These are phyloP conservation scores for Westerdykella sp. DNA, from an alignment of 2,329 filamentous ascomycete species.

Conservation along the genomic window DNA sequence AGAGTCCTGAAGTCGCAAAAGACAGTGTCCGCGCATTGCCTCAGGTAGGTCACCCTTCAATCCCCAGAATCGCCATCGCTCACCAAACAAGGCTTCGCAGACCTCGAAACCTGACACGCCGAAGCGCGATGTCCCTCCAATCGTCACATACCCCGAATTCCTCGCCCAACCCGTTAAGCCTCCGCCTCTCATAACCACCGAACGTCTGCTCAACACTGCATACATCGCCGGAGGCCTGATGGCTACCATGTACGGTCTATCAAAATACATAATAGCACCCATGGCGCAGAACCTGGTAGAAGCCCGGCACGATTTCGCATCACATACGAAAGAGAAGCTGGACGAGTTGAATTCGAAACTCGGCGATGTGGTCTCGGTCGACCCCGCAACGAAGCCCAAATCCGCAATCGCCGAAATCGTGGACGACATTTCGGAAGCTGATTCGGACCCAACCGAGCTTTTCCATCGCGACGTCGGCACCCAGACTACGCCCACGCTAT, in stretches of 20 bases:
- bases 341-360: slow-evolving; percentile 52
- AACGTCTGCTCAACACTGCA: slow-evolving; percentile 50
- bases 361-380: slow-evolving; percentile 55
- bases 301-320: slow-evolving; percentile 53
- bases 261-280: slow-evolving; percentile 61
- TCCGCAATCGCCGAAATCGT: slow-evolving; percentile 20
- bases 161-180: slow-evolving; percentile 53
- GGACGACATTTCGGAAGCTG: slow-evolving; percentile 42
- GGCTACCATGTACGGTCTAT: slow-evolving; percentile 61
- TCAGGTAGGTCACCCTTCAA: slow-evolving; percentile 15
- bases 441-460: slow-evolving; percentile 65
- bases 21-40: slow-evolving; percentile 24
- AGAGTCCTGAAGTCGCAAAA: slow-evolving; percentile 12
- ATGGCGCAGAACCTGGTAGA: slow-evolving; percentile 51
- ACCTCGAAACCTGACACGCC: slow-evolving; percentile 9
- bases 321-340: slow-evolving; percentile 48
- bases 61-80: neutral
- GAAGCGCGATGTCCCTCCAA: slow-evolving; percentile 48
- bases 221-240: slow-evolving; percentile 53
- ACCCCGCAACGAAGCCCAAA: slow-evolving; percentile 43
- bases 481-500: slow-evolving; percentile 58
- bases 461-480: slow-evolving; percentile 77
- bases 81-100: slow-evolving; percentile 1
- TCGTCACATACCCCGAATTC: slow-evolving; percentile 63
- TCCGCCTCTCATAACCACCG: slow-evolving; percentile 53